A percentile compares a stretch with the other conserved stretches of the same genome.
Conservation (phyloP, 148 eudicot genomes). For the Heliamphora exappendiculata region DNA sequence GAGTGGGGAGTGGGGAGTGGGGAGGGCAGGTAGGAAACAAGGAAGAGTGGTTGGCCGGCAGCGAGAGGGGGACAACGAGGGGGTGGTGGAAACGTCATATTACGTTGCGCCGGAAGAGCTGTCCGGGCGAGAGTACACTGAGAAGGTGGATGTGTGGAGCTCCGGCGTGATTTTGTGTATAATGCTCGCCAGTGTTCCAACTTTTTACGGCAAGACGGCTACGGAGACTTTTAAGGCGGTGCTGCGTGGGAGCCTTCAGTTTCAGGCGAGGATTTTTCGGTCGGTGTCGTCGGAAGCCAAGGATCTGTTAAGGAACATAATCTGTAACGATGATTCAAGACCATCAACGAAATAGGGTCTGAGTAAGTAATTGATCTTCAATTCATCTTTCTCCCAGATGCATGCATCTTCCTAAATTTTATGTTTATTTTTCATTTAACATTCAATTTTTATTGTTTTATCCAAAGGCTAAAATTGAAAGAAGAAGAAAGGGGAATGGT, state of each 20-base stretch:
- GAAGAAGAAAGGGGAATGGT: too few species aligned
- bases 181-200: slow-evolving; percentile 75
- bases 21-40: too few species aligned
- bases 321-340: slow-evolving; percentile 62
- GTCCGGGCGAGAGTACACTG: slow-evolving; percentile 59
- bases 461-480: too few species aligned
- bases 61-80: slow-evolving; percentile 40
- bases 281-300: slow-evolving; percentile 62
- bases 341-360: slow-evolving; percentile 76
- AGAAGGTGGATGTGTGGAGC: slow-evolving; percentile 88
- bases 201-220: slow-evolving; percentile 62
- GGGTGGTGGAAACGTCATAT: slow-evolving; percentile 84
- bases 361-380: slow-evolving; percentile 31
- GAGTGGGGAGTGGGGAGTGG: too few species aligned
- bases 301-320: slow-evolving; percentile 81
- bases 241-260: slow-evolving; percentile 57
- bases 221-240: slow-evolving; percentile 70
- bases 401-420: background rate
- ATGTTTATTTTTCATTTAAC: too few species aligned
- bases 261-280: slow-evolving; percentile 62
- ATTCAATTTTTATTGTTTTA: too few species aligned
- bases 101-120: slow-evolving; percentile 88
- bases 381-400: background rate
- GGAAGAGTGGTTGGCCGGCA: slow-evolving; percentile 53
- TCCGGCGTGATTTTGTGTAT: slow-evolving; percentile 72